A percentile compares a stretch with the other conserved stretches of the same genome.
phyloP scores from a whole-genome alignment of 208 protist species.

The Leishmania aethiopica region DNA sequence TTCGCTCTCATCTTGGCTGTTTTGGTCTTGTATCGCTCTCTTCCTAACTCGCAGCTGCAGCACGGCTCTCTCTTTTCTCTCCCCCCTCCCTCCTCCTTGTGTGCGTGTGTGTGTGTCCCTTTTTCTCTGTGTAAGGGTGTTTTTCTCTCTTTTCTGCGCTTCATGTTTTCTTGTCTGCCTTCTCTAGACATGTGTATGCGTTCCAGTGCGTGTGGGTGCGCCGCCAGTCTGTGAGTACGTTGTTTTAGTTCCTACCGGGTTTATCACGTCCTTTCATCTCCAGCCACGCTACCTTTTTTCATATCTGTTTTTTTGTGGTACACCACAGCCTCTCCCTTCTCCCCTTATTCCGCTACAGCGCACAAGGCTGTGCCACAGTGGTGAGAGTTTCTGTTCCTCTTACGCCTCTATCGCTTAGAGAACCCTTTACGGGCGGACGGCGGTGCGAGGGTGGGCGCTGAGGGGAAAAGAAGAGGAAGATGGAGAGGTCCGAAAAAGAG shows the following conservation, averaged over 20 bases:
- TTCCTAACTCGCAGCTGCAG: background rate
- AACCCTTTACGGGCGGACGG: background rate
- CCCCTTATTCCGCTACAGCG: background rate
- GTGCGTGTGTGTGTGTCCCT: background rate
- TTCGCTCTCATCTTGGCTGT: background rate
- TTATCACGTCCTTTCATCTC: background rate
- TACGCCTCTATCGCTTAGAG: background rate
- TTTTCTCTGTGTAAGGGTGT: background rate
- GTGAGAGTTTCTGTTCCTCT: background rate
- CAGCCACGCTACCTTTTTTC: background rate
- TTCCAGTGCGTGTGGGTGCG: too few relatives aligned
- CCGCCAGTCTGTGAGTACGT: background rate
- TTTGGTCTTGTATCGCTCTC: background rate
- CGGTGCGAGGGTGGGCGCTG: background rate
- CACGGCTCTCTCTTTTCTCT: background rate
- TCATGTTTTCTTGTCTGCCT: background rate
- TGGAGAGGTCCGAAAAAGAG: background rate
- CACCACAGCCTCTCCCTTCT: background rate
- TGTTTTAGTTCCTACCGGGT: background rate
- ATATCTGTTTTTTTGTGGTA: background rate
- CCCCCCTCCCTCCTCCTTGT: background rate
- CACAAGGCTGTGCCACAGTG: background rate
- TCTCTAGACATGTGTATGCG: background rate
- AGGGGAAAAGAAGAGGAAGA: background rate
- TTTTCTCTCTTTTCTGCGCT: background rate